Percentiles rank a stretch among this genome's conserved stretches.
Conservation (phyloP, 768 basidiomycete genomes). For the Lyophyllum atratum region DNA sequence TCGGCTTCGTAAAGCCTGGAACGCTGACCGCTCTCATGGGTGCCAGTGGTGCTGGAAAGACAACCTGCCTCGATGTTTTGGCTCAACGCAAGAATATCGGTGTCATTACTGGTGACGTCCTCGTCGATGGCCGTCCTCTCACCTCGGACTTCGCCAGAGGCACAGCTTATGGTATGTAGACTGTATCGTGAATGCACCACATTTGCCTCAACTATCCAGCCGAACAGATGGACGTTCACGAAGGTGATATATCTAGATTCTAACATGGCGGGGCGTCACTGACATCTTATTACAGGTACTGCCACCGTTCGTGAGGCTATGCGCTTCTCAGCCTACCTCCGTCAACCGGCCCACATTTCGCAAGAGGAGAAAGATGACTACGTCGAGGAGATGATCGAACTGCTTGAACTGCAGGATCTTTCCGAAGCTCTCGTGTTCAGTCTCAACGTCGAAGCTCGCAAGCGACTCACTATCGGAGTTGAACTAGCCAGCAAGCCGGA, state of each 20-base stretch:
- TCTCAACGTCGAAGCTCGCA: constrained; percentile 69
- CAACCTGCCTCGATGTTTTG: constrained; percentile 74
- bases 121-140: constrained; percentile 67
- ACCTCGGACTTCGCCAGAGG: constrained; percentile 57
- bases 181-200: constrained; percentile 23
- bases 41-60: constrained; percentile 80
- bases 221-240: constrained; percentile 88
- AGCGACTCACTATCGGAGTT: constrained; percentile 89
- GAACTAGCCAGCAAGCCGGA: constrained; percentile 89
- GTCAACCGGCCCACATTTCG: constrained; percentile 70
- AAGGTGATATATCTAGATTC: constrained; percentile 33
- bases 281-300: constrained; percentile 39
- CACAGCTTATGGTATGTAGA: constrained; percentile 70
- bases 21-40: constrained; percentile 92
- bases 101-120: constrained; percentile 60
- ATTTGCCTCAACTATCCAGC: constrained; percentile 36
- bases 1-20: constrained; percentile 83
- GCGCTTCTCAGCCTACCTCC: constrained; percentile 82
- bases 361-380: constrained; percentile 77
- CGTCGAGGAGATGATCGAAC: constrained; percentile 80
- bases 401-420: constrained; percentile 81
- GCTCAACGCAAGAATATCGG: constrained; percentile 76
- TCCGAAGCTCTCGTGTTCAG: constrained; percentile 82
- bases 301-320: constrained; percentile 84
- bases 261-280: not conserved